Evolutionary conservation across 805 yeast species (phyloP), one percentile per base, ranked within the genome.

Genomic region (Yarrowia osloensis): DNA sequence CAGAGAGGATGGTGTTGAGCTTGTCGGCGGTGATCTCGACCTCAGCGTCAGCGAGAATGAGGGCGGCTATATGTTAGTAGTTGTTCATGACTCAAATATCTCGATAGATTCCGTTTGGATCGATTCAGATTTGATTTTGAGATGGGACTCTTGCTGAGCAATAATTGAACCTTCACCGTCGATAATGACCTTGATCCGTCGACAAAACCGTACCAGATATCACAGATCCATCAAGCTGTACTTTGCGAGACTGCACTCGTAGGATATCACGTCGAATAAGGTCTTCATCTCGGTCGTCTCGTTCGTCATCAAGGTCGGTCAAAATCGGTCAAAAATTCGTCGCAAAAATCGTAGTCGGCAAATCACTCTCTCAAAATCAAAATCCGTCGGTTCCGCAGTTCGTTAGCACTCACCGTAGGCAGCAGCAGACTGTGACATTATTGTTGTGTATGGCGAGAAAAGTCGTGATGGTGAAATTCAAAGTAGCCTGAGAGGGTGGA

Each of bases 21-120:
- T 90, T 91, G 81, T 89, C 94, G 75, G 95, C 78, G 69, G 97
- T 86, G 87, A 95, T 86, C 82, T 93, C 97, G 79, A 91, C 84
- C 78, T 91, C 97, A 78, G 98, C 91, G 80, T 94, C 99, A 74
- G 98, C 97, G 82, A 94, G 87, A 85, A 94, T 92, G 82, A 94
- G 88, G 79, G 98, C 97, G 81, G 99, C 98, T 71, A 46, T 71
- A 46, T 1, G 62, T 47, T 37, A 52, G 49, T 29, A 26, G 13
- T 19, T 29, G 31, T 47, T 26, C 26, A 5, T 42, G 26, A 42
- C 12, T 42, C 26, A 28, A 42, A 42, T 21, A n/a, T n/a, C n/a
- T n/a, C n/a, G n/a, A n/a, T n/a, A n/a, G 28, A 22, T 42, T 22
- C 26, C 6, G 44, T 37, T 5, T 17, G 22, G 13, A 19, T 15